phyloP scores from a whole-genome alignment of 164 flowering plant species.

The Litsea cubeba region DNA sequence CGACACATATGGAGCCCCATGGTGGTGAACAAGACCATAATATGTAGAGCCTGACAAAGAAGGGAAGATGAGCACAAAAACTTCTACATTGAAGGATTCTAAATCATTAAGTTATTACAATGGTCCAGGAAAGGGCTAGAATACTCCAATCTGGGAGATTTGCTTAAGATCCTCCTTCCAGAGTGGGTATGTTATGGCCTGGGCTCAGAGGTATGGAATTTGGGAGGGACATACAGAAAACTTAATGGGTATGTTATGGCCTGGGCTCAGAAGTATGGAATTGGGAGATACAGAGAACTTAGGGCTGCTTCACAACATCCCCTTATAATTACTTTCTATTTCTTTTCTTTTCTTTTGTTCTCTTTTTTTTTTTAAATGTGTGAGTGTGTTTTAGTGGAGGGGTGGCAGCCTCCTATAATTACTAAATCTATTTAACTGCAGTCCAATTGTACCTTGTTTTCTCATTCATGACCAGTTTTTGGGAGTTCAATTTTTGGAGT shows the following conservation, averaged over 20 bases:
- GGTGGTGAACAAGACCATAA: neutral
- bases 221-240: too few relatives aligned
- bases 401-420: too few relatives aligned
- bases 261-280: neutral
- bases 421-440: too few relatives aligned
- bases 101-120: neutral
- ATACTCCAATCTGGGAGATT: neutral
- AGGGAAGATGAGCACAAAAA: neutral
- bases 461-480: slow-evolving; percentile 3
- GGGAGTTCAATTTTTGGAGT: slow-evolving; percentile 14
- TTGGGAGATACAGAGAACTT: neutral
- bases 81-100: too few relatives aligned
- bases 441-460: slow-evolving; percentile 15
- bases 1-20: neutral
- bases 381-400: neutral
- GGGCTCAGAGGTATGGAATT: neutral
- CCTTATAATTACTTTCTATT: too few relatives aligned
- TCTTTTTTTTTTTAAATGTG: neutral
- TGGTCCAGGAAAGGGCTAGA: neutral
- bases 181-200: neutral
- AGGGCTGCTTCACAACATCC: neutral
- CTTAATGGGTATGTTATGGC: neutral
- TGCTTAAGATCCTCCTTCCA: neutral
- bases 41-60: neutral
- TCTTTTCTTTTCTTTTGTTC: too few relatives aligned